Evolutionary conservation across 1,284 basidiomycete genomes (phyloP), one percentile per base, ranked within the genome.

Genomic region (Phylloboletellus chloephorus): DNA sequence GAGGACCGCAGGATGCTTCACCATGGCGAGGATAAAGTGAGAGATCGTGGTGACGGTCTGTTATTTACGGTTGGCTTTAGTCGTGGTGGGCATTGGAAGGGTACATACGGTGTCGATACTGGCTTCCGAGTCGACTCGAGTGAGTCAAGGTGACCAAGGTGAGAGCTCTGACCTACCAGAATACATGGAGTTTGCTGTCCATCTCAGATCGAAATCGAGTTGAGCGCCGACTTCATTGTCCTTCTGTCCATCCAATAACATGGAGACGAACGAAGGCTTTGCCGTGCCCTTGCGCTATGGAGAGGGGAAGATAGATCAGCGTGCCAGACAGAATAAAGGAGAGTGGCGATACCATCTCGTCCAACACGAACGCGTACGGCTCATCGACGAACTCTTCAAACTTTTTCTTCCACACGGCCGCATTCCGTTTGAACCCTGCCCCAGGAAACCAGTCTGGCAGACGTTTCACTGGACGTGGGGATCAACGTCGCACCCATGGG

Each of bases 141-240:
- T 8, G 6, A 15, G 5, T 9, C 7, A 7, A 15, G 7, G 5
- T 1, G 5, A 10, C 7, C 12, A 19, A 40, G 21, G 7, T 30
- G 11, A 8, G 17, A 12, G 13, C 25, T 6, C 45, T 30, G 26
- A 52, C 58, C 41, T 50, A 54, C 67, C 68, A 15, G 70, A 65
- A 52, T 81, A 85, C 77, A 84, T 82, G n/a, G 79, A 82, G 55
- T 82, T 83, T 5, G 82, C 82, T 2, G 78, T 74, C 78, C 79
- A 81, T 46, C 77, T 76, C 36, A 85, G 64, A 47, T 84, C 81
- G 45, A 77, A 76, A 49, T 81, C 76, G 24, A 69, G 63, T 31
- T 69, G 60, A 4, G 51, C 49, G 24, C 64, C 56, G 4, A 58
- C 28, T 5, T 35, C 37, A 20, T 50, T 55, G 20, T 52, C 48